Evolutionary conservation across 1,284 basidiomycete genomes (phyloP), one percentile per base, ranked within the genome.

Genomic region (Cutaneotrichosporon cyanovorans): DNA sequence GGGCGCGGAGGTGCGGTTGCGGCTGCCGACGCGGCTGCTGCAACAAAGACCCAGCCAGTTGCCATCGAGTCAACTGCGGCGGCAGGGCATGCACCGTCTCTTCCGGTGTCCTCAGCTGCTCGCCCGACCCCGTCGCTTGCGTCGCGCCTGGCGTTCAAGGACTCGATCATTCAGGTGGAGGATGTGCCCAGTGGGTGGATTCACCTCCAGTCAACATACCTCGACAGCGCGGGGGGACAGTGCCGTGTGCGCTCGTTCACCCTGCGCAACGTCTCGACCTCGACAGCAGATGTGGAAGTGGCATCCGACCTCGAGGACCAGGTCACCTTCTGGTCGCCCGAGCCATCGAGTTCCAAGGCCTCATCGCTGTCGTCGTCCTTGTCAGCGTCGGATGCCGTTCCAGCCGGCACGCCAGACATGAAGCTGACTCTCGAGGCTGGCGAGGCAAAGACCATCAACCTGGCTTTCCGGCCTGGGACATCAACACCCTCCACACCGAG

Each of bases 131-230:
- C 20, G 10, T 12, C 31, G 5, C 15, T 54, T 12, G 52, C 51
- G 12, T 44, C 47, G 4, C 48, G 52, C 10, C 21, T 54, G 19
- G 52, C 48, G 1, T 30, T 44, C 15, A 48, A 54, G n/a, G 45
- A 49, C 37, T 18, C 34, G 21, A 54, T 69, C 4, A 49, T 69
- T 9, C 58, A 66, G 46, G 55, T 56, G 3, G 42, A 59, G 6
- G 67, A 68, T 36, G 63, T 69, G 3, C 59, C 65, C 3, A 66
- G 65, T 5, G 67, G 67, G 19, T 69, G 67, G 67, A 69, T 69
- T 21, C 66, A 69, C 41, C 57, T 69, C 14, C 67, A 62, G 45
- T 64, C 65, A 10, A 64, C 65, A 2, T 69, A 69, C 36, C 54
- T 69, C 35, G 62, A 59, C 28, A 45, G 46, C 4, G 61, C 54